Percentiles rank a stretch among this genome's conserved stretches.
phyloP scores from a whole-genome alignment of 2,329 filamentous ascomycete genomes.

The Neurospora sp. region DNA sequence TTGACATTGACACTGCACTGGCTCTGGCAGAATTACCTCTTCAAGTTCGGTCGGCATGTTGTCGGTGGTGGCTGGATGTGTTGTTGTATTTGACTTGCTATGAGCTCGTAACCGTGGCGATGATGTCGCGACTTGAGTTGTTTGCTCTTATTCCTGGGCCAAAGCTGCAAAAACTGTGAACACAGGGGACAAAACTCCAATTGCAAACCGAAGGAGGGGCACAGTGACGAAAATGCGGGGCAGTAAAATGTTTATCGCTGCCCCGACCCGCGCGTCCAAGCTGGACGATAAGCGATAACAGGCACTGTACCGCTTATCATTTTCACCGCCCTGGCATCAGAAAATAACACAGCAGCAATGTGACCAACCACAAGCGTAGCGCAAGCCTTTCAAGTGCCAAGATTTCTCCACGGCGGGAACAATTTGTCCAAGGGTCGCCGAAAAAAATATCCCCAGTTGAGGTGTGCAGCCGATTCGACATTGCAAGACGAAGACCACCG shows the following conservation, averaged over 20 bases:
- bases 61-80: background rate
- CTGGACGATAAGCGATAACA: background rate
- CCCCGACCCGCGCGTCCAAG: background rate
- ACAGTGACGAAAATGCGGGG: background rate
- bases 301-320: background rate
- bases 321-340: background rate
- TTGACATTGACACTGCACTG: background rate
- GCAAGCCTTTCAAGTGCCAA: slow-evolving; percentile 2
- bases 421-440: slow-evolving; percentile 13
- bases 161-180: background rate
- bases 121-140: background rate
- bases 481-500: background rate
- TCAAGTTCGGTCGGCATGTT: slow-evolving; percentile 67
- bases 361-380: slow-evolving; percentile 13
- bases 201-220: background rate
- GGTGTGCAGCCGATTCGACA: background rate
- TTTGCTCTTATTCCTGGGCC: background rate
- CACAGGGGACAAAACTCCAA: background rate
- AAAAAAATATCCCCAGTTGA: slow-evolving; percentile 9
- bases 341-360: background rate
- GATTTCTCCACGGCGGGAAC: slow-evolving; percentile 12
- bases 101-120: background rate
- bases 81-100: background rate
- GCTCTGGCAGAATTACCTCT: slow-evolving; percentile 43
- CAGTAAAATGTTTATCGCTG: background rate